A percentile compares a stretch with the other conserved stretches of the same genome.
These are phyloP conservation scores for Fraxinus paxiana DNA, from an alignment of 305 asterid species.

Conservation along the genomic window DNA sequence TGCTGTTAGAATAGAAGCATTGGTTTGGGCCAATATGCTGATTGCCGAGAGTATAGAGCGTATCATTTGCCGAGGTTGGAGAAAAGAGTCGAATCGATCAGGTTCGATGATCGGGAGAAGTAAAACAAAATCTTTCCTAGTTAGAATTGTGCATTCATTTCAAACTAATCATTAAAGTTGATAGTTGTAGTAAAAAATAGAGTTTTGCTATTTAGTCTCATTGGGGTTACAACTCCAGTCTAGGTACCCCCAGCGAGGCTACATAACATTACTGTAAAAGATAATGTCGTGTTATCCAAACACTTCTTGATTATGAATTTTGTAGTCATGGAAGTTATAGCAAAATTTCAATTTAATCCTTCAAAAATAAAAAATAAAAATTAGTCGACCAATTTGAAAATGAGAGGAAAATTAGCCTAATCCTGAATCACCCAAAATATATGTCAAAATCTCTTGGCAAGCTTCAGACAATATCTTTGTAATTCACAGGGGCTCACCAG, in stretches of 20 bases:
- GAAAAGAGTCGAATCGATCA: background rate
- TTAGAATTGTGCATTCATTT: background rate
- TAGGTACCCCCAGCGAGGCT: too few species aligned
- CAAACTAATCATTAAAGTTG: background rate
- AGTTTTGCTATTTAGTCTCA: too few species aligned
- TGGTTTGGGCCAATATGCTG: background rate
- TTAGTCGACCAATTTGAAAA: background rate
- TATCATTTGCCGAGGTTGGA: background rate
- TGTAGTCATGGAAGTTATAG: background rate
- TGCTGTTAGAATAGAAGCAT: background rate
- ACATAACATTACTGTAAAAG: background rate
- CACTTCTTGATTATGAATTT: background rate
- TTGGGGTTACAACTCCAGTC: too few species aligned
- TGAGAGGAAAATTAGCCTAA: background rate
- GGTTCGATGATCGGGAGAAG: background rate
- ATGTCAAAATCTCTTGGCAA: background rate
- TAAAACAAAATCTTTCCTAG: background rate
- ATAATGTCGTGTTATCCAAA: background rate
- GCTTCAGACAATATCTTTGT: background rate
- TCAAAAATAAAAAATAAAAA: background rate
- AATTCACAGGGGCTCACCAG: too few species aligned
- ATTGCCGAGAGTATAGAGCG: background rate
- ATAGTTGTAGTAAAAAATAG: background rate
- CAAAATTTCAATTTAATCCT: background rate
- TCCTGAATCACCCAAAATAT: background rate